Conservation (phyloP, 352 stramenopile genomes). For the Phytophthora tubulina region DNA sequence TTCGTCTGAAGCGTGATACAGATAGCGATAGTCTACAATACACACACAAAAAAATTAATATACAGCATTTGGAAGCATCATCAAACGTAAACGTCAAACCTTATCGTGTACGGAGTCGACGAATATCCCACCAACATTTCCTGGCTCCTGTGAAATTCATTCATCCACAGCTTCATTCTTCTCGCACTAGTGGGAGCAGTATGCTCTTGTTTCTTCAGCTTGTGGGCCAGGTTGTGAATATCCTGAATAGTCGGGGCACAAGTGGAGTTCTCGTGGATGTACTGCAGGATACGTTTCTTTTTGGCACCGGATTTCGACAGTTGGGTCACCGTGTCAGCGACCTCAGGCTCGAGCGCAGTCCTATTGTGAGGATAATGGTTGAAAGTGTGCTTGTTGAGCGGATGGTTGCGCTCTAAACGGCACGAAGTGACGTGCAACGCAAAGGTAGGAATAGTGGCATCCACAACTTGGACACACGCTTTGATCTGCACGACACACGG, state of each 20-base stretch:
- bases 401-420: constrained; percentile 4
- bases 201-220: constrained; percentile 1
- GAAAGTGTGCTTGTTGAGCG: constrained; percentile 1
- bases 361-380: constrained; percentile 7
- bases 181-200: constrained; percentile 1
- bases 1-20: constrained; percentile 7
- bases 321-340: neutral
- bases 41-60: neutral
- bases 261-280: neutral
- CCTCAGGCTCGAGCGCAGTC: neutral
- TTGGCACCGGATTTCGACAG: constrained; percentile 10
- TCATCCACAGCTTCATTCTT: constrained; percentile 17
- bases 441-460: neutral
- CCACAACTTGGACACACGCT: constrained; percentile 6
- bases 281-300: constrained; percentile 21
- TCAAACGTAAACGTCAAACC: neutral
- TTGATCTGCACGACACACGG: constrained; percentile 10
- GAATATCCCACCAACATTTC: constrained; percentile 23
- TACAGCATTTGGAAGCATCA: neutral
- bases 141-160: constrained; percentile 4
- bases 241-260: neutral
- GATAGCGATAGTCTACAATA: constrained; percentile 4
- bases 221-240: constrained; percentile 5
- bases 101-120: constrained; percentile 8
- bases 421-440: neutral